A percentile compares a stretch with the other conserved stretches of the same genome.
phyloP scores from a whole-genome alignment of 164 flowering plant species.

The Tetrastigma voinierianum region DNA sequence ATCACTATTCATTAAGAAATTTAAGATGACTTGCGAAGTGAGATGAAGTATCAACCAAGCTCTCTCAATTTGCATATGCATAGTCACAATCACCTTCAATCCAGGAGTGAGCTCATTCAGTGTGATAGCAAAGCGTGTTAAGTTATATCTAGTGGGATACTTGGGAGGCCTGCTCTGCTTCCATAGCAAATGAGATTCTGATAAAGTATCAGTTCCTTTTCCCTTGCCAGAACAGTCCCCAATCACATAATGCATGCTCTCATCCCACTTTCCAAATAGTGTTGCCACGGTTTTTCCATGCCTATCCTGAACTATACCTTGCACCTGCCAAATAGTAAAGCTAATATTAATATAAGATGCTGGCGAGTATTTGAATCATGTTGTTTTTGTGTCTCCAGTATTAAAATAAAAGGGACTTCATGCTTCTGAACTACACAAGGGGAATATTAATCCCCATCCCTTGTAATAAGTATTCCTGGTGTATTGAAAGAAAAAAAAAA shows the following conservation, averaged over 20 bases:
- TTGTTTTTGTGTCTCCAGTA: too few species aligned
- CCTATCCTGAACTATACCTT: slow-evolving; percentile 85
- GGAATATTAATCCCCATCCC: too few species aligned
- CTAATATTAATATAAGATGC: neutral
- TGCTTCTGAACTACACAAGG: too few species aligned
- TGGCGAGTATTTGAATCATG: too few species aligned
- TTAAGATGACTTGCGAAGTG: too few species aligned
- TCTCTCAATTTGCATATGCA: too few species aligned
- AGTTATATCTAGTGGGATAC: slow-evolving; percentile 63
- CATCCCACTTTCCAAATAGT: slow-evolving; percentile 96
- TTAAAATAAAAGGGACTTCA: too few species aligned
- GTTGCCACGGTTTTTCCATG: slow-evolving; percentile 85
- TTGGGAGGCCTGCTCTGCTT: slow-evolving; percentile 58
- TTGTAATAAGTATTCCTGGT: too few species aligned
- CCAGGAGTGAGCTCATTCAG: slow-evolving; percentile 77
- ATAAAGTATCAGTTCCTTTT: slow-evolving; percentile 42
- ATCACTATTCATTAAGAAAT: too few species aligned
- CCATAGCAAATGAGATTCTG: slow-evolving; percentile 63
- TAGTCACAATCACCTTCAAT: slow-evolving; percentile 41
- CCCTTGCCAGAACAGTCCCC: slow-evolving; percentile 77
- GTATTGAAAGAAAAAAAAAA: too few species aligned
- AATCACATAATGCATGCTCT: slow-evolving; percentile 80
- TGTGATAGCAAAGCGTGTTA: slow-evolving; percentile 70
- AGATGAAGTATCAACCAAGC: too few species aligned
- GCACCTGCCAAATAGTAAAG: slow-evolving; percentile 54